Percentiles rank a stretch among this genome's conserved stretches.
phyloP scores from a whole-genome alignment of 495 filamentous ascomycete genomes.

The Diplogelasinospora grovesii region DNA sequence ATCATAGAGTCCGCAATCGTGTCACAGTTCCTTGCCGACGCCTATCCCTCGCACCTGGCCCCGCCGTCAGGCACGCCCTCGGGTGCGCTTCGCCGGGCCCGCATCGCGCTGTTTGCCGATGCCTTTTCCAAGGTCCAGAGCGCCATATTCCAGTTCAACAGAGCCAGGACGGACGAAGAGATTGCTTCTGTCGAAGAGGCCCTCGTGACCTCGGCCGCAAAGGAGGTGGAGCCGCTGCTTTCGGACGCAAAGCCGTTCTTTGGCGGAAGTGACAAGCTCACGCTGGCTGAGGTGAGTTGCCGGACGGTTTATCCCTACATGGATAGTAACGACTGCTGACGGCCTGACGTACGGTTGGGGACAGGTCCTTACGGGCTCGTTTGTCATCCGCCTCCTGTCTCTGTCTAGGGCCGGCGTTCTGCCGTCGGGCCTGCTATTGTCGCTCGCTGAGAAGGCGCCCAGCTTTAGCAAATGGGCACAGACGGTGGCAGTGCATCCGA shows the following conservation, averaged over 20 bases:
- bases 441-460: constrained; percentile 49
- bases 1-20: constrained; percentile 69
- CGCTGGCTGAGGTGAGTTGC: constrained; percentile 64
- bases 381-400: constrained; percentile 52
- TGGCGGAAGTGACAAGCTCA: constrained; percentile 67
- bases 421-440: constrained; percentile 39
- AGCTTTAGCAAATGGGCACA: constrained; percentile 63
- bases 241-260: constrained; percentile 67
- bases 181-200: constrained; percentile 29
- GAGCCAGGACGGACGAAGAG: constrained; percentile 35
- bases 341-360: no score
- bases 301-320: constrained; percentile 2
- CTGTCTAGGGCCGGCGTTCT: constrained; percentile 47
- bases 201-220: constrained; percentile 49
- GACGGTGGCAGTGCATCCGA: constrained; percentile 55
- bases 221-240: constrained; percentile 71
- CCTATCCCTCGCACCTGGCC: constrained; percentile 43
- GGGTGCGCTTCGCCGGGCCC: constrained; percentile 52
- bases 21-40: constrained; percentile 62
- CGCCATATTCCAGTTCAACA: constrained; percentile 37
- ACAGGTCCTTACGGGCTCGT: constrained; percentile 60
- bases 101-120: constrained; percentile 70
- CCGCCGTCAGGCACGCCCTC: constrained; percentile 38
- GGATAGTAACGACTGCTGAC: no score
- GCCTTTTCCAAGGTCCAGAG: constrained; percentile 59